Evolutionary conservation across 192 early-diverging fungal genomes (phyloP), one percentile per base, ranked within the genome.

Genomic region (Coemansia sp.): DNA sequence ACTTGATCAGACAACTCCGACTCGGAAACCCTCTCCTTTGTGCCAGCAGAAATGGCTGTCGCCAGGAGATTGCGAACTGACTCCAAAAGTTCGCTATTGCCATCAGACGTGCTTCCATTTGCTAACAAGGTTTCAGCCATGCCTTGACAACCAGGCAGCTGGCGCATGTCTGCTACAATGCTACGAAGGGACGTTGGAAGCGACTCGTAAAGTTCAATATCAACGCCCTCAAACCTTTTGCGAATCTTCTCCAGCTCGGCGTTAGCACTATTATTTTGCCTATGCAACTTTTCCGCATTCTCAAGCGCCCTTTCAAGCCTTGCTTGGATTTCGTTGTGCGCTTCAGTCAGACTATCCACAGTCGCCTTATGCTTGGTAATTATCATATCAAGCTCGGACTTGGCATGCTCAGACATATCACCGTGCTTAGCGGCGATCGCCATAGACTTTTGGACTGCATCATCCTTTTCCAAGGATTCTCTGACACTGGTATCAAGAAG

Each of bases 381-480:
- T 0, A 49, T 66, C 37, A 64, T n/a, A 3, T 74, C 61, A 46
- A 72, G 46, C 19, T 67, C 63, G 4, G 46, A 13, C 67, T 68
- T 55, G 41, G 72, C 69, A 13, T 55, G 52, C 22, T 32, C 41
- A 13, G 67, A 62, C 5, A 59, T 59, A 10, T 56, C 60, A 16
- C 55, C 41, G 6, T 75, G 58, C 21, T 64, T 60, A 6, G 67
- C 32, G 9, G 60, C 67, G 4, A 45, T 40, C 41, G 49, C 42
- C 40, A 72, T 61, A 18, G 67, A 37, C 41, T 63, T 52, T 69
- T 74, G 55, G 41, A 77, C 15, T 0, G 67, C 26, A 11, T 68
- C 69, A 41, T 82, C 80, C 62, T 74, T 82, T 19, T 82, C 66
- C 55, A 70, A 18, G 9, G 63, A 32, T 55, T 82, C 75, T 22